A percentile compares a stretch with the other conserved stretches of the same genome.
Conservation (phyloP, 305 asterid species). For the Striga hermonthica region DNA sequence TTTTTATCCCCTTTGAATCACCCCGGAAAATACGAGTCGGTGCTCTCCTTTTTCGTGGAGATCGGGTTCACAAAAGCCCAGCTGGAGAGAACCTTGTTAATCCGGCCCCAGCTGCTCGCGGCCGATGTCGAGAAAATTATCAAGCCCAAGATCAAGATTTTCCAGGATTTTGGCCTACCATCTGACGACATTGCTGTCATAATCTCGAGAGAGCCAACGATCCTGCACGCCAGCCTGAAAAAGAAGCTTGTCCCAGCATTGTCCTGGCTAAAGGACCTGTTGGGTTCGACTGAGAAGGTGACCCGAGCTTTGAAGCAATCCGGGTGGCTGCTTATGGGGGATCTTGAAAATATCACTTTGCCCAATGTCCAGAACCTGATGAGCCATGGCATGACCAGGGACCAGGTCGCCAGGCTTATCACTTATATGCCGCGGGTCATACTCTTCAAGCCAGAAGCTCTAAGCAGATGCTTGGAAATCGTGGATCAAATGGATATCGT, state of each 20-base stretch:
- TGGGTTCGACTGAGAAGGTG: conserved; percentile 32
- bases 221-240: conserved; percentile 21
- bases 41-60: conserved; percentile 25
- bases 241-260: conserved; percentile 28
- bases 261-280: conserved; percentile 20
- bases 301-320: conserved; percentile 28
- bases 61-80: conserved; percentile 32
- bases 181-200: conserved; percentile 29
- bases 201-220: conserved; percentile 24
- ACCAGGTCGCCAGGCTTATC: conserved; percentile 21
- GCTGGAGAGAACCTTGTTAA: conserved; percentile 22
- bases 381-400: conserved; percentile 35
- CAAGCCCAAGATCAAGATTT: conserved; percentile 35
- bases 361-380: conserved; percentile 36
- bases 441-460: too few species aligned
- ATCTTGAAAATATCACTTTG: conserved; percentile 33
- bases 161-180: conserved; percentile 38
- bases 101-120: conserved; percentile 7
- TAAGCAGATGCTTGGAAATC: too few species aligned
- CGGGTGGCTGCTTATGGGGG: conserved; percentile 23
- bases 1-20: conserved; percentile 3
- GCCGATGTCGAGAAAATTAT: conserved; percentile 25
- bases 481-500: too few species aligned
- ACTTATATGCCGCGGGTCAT: too few species aligned
- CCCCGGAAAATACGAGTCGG: conserved; percentile 26